phyloP scores from a whole-genome alignment of 176 grass and related monocot species.

The Zoysia japonica region DNA sequence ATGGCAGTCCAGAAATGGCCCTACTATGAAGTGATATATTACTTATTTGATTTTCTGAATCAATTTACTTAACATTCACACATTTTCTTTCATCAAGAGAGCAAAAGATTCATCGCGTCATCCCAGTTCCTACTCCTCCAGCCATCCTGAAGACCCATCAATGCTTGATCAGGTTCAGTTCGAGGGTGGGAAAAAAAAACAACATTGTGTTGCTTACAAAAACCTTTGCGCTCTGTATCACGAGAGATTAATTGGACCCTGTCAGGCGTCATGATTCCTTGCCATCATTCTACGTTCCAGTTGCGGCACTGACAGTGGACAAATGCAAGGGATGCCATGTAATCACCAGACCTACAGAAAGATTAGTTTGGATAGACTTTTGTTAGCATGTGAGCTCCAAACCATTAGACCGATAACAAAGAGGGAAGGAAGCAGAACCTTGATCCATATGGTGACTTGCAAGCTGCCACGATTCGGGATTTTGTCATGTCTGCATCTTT shows the following conservation, averaged over 20 bases:
- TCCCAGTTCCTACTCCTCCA: background rate
- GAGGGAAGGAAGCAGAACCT: conserved; percentile 42
- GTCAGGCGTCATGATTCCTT: background rate
- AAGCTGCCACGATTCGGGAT: conserved; percentile 66
- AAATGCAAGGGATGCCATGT: conserved; percentile 83
- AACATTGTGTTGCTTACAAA: background rate
- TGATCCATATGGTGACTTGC: conserved; percentile 83
- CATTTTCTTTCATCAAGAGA: no score
- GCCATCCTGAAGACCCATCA: background rate
- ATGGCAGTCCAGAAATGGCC: no score
- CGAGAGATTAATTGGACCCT: background rate
- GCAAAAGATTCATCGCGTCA: no score
- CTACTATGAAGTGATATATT: no score
- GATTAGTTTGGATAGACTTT: background rate
- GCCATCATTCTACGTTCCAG: conserved; percentile 53
- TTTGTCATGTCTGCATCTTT: conserved; percentile 61
- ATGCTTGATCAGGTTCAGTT: background rate
- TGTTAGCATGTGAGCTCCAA: background rate
- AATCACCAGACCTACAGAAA: conserved; percentile 71
- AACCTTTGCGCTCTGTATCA: background rate
- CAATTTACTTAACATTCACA: no score
- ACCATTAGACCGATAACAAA: background rate
- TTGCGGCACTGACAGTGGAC: conserved; percentile 74
- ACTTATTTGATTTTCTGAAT: no score
- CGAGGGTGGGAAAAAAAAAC: background rate